Evolutionary conservation across 2,329 filamentous ascomycete species (phyloP).

Genomic region (Ophiosphaerella herpotricha): DNA sequence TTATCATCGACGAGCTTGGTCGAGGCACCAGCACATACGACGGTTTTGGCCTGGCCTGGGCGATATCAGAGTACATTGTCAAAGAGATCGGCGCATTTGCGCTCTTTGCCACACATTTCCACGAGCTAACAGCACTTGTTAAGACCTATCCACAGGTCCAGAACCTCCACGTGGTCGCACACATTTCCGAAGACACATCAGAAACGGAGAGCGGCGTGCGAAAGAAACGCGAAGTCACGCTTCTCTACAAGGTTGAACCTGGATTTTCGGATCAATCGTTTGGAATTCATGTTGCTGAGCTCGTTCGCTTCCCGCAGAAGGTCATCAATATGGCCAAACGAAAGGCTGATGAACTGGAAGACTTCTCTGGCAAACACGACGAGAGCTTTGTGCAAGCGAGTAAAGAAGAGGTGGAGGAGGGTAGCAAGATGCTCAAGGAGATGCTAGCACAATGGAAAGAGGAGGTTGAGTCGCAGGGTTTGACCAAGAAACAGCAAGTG

Average conservation of each 20-base stretch:
- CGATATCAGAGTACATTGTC: conserved; percentile 96
- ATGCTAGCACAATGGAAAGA: conserved; percentile 85
- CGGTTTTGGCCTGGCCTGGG: conserved; percentile 98
- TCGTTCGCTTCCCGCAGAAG: conserved; percentile 94
- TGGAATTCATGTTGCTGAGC: conserved; percentile 95
- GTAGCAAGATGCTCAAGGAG: conserved; percentile 81
- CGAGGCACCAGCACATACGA: conserved; percentile 98
- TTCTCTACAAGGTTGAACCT: conserved; percentile 94
- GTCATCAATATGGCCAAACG: conserved; percentile 99
- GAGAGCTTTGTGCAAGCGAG: conserved; percentile 52
- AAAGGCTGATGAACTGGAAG: conserved; percentile 96
- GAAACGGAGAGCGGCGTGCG: conserved; percentile 46
- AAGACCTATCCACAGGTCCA: conserved; percentile 85
- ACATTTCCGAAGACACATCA: conserved; percentile 68
- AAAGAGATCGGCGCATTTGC: conserved; percentile 93
- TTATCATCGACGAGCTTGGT: conserved; percentile 97
- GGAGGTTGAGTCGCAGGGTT: conserved; percentile 64
- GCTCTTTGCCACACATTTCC: conserved; percentile 97
- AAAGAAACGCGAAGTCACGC: conserved; percentile 74
- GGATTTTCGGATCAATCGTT: conserved; percentile 97
- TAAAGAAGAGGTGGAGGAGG: conserved; percentile 87
- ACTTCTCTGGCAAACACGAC: conserved; percentile 83
- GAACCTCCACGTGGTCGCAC: conserved; percentile 94
- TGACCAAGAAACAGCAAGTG: conserved; percentile 70
- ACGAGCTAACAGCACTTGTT: conserved; percentile 89